phyloP scores from a whole-genome alignment of 169 alveolate genomes.

The Amoebophrya sp. region DNA sequence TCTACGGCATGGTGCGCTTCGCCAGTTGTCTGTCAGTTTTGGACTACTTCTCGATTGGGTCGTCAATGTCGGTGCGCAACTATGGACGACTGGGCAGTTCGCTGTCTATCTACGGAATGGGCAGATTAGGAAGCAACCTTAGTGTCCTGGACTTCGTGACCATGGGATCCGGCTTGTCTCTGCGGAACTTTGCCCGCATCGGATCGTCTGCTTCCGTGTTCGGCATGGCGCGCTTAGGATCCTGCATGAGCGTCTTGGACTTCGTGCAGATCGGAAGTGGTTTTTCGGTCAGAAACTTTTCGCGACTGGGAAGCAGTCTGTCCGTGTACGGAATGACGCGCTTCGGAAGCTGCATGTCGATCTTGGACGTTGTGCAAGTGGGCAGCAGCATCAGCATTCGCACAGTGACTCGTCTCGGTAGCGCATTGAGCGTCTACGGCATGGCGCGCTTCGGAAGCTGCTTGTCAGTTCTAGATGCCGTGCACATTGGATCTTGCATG shows the following conservation, averaged over 20 bases:
- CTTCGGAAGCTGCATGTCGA: not conserved
- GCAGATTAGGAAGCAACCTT: not conserved
- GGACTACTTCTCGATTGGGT: slow-evolving; percentile 29
- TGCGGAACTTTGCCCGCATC: slow-evolving; percentile 24
- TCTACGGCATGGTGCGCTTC: slow-evolving; percentile 30
- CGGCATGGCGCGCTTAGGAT: slow-evolving; percentile 23
- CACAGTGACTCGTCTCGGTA: not conserved
- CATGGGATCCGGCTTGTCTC: not conserved
- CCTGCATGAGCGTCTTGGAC: slow-evolving; percentile 26
- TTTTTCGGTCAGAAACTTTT: not conserved
- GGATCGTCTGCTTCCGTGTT: slow-evolving; percentile 19
- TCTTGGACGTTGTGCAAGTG: not conserved
- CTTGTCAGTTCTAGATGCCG: slow-evolving; percentile 17
- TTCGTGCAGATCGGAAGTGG: slow-evolving; percentile 30
- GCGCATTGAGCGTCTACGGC: not conserved
- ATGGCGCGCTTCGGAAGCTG: not conserved
- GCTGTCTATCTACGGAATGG: slow-evolving; percentile 28
- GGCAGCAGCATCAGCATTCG: not conserved
- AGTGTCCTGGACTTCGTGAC: slow-evolving; percentile 28
- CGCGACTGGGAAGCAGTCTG: not conserved
- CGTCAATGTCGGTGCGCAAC: not conserved
- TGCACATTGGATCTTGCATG: not conserved
- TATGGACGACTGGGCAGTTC: not conserved
- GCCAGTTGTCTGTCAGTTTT: not conserved
- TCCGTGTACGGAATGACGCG: slow-evolving; percentile 33